Evolutionary conservation across 2,329 filamentous ascomycete species (phyloP), one percentile per base, ranked within the genome.

Genomic region (Domatiomyces globalis): DNA sequence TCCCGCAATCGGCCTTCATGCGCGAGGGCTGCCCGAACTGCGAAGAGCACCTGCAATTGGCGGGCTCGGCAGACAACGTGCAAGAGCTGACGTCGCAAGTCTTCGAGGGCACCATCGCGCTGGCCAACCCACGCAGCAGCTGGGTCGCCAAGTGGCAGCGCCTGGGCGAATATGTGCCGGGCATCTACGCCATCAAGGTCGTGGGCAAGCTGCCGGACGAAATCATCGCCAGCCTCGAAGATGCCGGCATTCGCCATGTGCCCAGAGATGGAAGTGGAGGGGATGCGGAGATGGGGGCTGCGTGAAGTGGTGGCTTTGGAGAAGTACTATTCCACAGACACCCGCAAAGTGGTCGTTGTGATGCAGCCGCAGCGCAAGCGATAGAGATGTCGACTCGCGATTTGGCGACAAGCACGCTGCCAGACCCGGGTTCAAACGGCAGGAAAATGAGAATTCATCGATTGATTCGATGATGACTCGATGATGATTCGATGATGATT

Each of bases 81-180:
- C 81, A 87, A 65, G 87, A 88, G 71, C 95, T 89, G 77, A 98
- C 92, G 18, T 95, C 87, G 12, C 86, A 90, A 64, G 89, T 96
- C 58, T 98, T 92, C 66, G 92, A 98, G 68, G 92, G 92, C 46
- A 71, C 95, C 58, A 87, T 96, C 66, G 81, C 86, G 43, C 77
- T 96, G 39, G 80, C 83, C 46, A 83, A 95, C 65, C 89, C 89
- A n/a, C 71, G 72, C 44, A 79, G 76, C 60, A 94, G 86, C 63
- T 98, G 92, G 92, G 87, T 96, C 47, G 89, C 90, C n/a, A 86
- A 87, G 65, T 96, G 89, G 84, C 88, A 96, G 74, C 80, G 92
- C 7, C 71, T 98, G 54, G 87, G 95, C 66, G 80, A 80, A 51
- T 96, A 94, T 67, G 84, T 92, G 49, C 79, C 81, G 15, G 92